phyloP scores from a whole-genome alignment of 768 basidiomycete species.

The Rhizopogon salebrosus region DNA sequence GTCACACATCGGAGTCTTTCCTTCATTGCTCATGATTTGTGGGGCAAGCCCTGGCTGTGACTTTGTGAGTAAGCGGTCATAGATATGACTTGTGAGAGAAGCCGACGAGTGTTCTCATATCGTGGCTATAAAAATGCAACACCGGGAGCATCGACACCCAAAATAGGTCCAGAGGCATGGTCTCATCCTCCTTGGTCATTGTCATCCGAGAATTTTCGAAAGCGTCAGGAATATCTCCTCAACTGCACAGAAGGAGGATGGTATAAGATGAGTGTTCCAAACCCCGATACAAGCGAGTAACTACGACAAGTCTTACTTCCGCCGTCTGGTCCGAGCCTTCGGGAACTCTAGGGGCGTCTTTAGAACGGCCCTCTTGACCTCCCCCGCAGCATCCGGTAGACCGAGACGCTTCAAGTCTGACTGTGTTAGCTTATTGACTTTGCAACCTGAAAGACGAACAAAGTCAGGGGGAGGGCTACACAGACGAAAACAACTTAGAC shows the following conservation, averaged over 20 bases:
- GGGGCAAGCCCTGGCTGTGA: too few species aligned
- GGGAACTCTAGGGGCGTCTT: conserved; percentile 80
- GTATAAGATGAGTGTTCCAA: not conserved
- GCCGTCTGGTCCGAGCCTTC: conserved; percentile 41
- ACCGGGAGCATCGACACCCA: not conserved
- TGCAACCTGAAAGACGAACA: conserved; percentile 53
- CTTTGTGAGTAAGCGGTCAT: too few species aligned
- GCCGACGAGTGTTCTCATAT: too few species aligned
- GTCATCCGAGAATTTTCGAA: too few species aligned
- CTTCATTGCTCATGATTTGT: too few species aligned
- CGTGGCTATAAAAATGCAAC: not conserved
- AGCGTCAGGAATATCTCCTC: not conserved
- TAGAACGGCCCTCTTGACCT: conserved; percentile 68
- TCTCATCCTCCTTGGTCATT: not conserved
- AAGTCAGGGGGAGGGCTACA: not conserved
- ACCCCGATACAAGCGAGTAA: not conserved
- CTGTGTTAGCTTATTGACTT: conserved; percentile 48
- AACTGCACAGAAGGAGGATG: not conserved
- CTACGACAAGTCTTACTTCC: conserved; percentile 10
- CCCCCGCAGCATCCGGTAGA: conserved; percentile 55
- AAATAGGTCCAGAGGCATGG: not conserved
- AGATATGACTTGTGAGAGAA: too few species aligned
- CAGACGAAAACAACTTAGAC: conserved; percentile 9
- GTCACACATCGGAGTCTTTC: too few species aligned
- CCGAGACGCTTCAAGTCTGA: conserved; percentile 69